Evolutionary conservation across 2,329 filamentous ascomycete species (phyloP), one percentile per base, ranked within the genome.

Genomic region (Zasmidium angulare): DNA sequence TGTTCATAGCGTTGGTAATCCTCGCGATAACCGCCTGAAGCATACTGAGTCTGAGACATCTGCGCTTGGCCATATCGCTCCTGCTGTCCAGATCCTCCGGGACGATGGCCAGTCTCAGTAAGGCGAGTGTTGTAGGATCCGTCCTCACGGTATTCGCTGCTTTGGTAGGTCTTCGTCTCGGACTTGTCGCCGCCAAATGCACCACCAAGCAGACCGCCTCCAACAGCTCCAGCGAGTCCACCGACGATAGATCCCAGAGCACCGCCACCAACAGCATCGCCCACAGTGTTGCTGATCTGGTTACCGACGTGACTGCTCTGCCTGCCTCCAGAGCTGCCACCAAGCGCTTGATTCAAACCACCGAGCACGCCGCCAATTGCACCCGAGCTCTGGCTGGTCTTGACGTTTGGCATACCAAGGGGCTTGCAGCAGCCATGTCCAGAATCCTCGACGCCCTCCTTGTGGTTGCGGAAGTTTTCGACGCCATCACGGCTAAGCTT

Each of bases 351-450:
- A 50, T 56, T 66, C 46, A 73, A 49, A 20, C 72, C 71, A 46
- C 73, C 71, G 36, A 77, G 68, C 19, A 76, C 71, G 51, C 66
- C 75, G 6, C 76, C 74, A 40, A 77, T 69, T 19, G 75, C 82
- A 48, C 36, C 36, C 11, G 83, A 72, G 55, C 68, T 71, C 43
- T 65, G 46, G 7, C 66, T 67, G 23, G 71, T 74, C 17, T 67
- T 64, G 65, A 84, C 83, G 76, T 89, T 92, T 63, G 87, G 86
- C 84, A 96, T 89, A 64, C 87, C 84, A 11, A 96, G 80, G 17
- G 86, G 86, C 75, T 92, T 92, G 61, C 90, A 87, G 71, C 91
- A 96, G 53, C 91, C 91, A 72, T 96, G 91, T 4, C 93, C 93
- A 54, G 84, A 87, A 74, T 97, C 92, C 17, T 91, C 78, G 11